Percentiles rank a stretch among this genome's conserved stretches.
These are phyloP conservation scores for Lantana camara DNA, from an alignment of 257 asterid genomes.

Conservation along the genomic window DNA sequence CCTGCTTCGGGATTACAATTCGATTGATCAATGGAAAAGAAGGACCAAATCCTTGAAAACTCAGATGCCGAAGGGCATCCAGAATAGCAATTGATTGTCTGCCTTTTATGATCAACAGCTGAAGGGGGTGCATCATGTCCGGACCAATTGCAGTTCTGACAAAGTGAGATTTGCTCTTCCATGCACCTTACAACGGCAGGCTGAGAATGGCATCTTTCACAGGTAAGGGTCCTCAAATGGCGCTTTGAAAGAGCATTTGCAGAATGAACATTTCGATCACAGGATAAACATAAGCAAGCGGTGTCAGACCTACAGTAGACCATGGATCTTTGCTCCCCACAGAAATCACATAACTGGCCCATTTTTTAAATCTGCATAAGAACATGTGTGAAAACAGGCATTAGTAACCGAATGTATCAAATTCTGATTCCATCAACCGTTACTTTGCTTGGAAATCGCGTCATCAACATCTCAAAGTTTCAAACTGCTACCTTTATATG, in stretches of 20 bases:
- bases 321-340: conserved; percentile 58
- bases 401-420: neutral
- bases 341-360: conserved; percentile 64
- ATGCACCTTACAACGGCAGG: conserved; percentile 54
- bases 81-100: conserved; percentile 51
- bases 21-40: conserved; percentile 40
- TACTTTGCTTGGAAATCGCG: conserved; percentile 7
- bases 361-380: conserved; percentile 35
- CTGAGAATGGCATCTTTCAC: conserved; percentile 54
- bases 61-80: conserved; percentile 76
- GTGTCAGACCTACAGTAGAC: conserved; percentile 63
- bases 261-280: conserved; percentile 71
- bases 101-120: conserved; percentile 35
- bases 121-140: conserved; percentile 38
- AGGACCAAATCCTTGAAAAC: conserved; percentile 66
- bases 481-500: neutral
- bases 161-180: conserved; percentile 59
- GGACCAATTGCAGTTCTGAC: conserved; percentile 61
- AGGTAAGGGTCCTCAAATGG: conserved; percentile 61
- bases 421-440: conserved; percentile 11
- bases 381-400: neutral
- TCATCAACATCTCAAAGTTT: conserved; percentile 13
- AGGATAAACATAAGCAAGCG: conserved; percentile 64
- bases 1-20: conserved; percentile 26
- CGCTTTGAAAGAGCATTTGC: conserved; percentile 69